Evolutionary conservation across 495 filamentous ascomycete species (phyloP), one percentile per base, ranked within the genome.

Genomic region (Penicillium coprophilum): DNA sequence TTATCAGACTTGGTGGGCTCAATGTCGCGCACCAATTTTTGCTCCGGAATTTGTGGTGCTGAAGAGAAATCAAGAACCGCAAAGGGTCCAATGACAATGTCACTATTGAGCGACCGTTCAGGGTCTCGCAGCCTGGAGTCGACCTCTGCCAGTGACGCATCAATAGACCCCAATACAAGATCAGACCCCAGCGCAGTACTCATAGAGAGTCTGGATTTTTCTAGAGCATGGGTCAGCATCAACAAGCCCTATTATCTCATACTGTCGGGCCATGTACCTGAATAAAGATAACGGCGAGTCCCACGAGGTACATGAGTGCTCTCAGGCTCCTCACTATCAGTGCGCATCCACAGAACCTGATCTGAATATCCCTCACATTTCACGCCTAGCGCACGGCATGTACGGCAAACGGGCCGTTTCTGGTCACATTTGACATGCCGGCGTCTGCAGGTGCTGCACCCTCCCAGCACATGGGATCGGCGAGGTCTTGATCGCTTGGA

Each of bases 381-480:
- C 4, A 71, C 57, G 0, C 66, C 71, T 11, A 63, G 50, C 11
- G 61, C 55, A 7, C 56, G 63, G 49, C 70, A 74, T 2, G 62
- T 71, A 2, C 62, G 60, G 40, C 74, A 77, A 2, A 55, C 45
- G 12, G 74, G 74, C 36, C 68, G 62, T 47, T 64, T 63, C 51
- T 77, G 71, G 49, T 77, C 73, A 52, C 74, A 69, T 64, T 71
- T 61, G 69, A 79, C 39, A 64, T 79, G 59, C 60, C 74, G 57
- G 49, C 72, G 41, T 50, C 71, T 50, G 65, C 69, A 62, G 6
- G 73, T 77, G 46, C 63, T 66, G 71, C 68, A 63, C 51, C 68
- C 57, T 68, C 68, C 71, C 21, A 73, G 50, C 3, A 61, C 53
- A 52, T 73, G 71, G 32, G 68, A 65, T 53, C 71, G 64, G 28